A percentile compares a stretch with the other conserved stretches of the same genome.
Evolutionary conservation across 2,329 filamentous ascomycete genomes (phyloP).

Genomic region (Fusarium illudens): DNA sequence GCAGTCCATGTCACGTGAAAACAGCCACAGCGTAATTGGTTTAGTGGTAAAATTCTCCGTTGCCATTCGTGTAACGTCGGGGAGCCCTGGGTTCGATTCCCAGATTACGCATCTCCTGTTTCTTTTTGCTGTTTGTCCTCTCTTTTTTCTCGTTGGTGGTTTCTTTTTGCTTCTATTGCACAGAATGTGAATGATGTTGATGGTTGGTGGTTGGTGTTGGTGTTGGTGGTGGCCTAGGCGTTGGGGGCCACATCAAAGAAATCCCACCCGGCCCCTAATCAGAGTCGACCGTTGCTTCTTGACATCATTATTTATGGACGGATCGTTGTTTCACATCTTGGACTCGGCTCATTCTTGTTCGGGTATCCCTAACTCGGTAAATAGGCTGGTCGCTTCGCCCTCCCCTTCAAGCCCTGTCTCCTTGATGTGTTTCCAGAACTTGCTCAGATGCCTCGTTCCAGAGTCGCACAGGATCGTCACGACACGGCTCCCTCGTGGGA

Average conservation of each 20-base stretch:
- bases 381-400: constrained; percentile 56
- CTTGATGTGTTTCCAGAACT: constrained; percentile 81
- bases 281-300: background rate
- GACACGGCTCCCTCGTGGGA: constrained; percentile 70
- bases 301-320: background rate
- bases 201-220: background rate
- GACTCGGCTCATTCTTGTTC: constrained; percentile 6
- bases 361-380: constrained; percentile 59
- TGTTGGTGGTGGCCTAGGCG: background rate
- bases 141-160: too few relatives aligned
- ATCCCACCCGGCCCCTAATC: background rate
- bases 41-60: background rate
- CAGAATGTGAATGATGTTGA: background rate
- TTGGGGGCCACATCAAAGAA: background rate
- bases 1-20: too few relatives aligned
- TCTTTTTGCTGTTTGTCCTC: too few relatives aligned
- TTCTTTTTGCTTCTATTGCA: background rate
- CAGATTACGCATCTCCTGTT: background rate
- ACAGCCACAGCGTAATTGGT: background rate
- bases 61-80: background rate
- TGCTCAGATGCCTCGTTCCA: constrained; percentile 83
- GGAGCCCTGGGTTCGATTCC: background rate
- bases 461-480: constrained; percentile 88
- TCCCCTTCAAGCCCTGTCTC: constrained; percentile 68
- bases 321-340: background rate